Conservation (phyloP, 495 filamentous ascomycete genomes). For the Penicillium chermesinum region DNA sequence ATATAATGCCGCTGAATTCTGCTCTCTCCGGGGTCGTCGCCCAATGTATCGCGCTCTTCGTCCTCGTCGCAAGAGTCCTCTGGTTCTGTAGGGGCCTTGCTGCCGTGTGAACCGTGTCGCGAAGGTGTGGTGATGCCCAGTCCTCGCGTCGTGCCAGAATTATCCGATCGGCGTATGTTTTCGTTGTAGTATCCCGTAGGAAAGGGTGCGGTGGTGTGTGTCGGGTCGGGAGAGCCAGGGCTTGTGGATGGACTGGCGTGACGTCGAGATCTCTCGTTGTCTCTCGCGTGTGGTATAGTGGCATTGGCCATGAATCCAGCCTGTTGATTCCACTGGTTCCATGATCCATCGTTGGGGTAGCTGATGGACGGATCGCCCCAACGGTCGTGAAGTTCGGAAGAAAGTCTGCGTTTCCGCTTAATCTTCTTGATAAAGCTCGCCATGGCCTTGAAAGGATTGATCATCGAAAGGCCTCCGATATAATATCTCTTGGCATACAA, state of each 20-base stretch:
- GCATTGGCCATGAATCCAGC: slow-evolving; percentile 16
- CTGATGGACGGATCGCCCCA: slow-evolving; percentile 43
- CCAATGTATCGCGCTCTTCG: slow-evolving; percentile 18
- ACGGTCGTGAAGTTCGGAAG: slow-evolving; percentile 37
- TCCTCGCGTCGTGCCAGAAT: slow-evolving; percentile 4
- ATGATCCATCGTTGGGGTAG: slow-evolving; percentile 40
- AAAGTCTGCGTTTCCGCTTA: slow-evolving; percentile 36
- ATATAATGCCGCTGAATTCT: slow-evolving; percentile 5
- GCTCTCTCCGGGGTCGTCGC: slow-evolving; percentile 4
- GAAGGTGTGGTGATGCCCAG: slow-evolving; percentile 9
- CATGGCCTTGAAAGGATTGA: slow-evolving; percentile 27
- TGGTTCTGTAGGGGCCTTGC: background rate
- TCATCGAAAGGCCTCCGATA: slow-evolving; percentile 20
- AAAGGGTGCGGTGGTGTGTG: slow-evolving; percentile 14
- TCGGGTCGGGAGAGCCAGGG: background rate
- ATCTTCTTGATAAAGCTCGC: slow-evolving; percentile 33
- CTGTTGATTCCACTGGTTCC: slow-evolving; percentile 35
- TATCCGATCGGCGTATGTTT: slow-evolving; percentile 19
- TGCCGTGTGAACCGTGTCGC: slow-evolving; percentile 1
- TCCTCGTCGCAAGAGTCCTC: slow-evolving; percentile 26
- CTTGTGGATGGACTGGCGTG: background rate
- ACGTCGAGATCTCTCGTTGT: background rate
- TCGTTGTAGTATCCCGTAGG: slow-evolving; percentile 39
- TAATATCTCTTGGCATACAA: background rate
- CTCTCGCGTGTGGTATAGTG: slow-evolving; percentile 7